Base-by-base conservation (phyloP, 2,329 filamentous ascomycete species). In the Teratosphaeria gauchensis region DNA sequence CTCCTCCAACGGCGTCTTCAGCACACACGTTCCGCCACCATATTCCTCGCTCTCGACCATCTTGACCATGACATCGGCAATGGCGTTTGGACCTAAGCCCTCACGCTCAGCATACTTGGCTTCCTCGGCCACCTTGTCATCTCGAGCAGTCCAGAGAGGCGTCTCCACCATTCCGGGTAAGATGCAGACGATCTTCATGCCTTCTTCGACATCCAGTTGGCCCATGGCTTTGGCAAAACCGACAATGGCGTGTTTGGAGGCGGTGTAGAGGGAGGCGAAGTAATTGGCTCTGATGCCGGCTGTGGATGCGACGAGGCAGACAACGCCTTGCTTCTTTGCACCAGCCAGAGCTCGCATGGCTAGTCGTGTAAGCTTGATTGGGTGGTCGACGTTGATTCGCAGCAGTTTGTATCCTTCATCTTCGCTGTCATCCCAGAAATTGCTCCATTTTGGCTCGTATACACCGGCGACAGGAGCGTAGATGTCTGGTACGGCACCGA, bases 361-460 rank as follows among this genome's bases (percentile, higher is more conserved):
- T 32, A 76, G 72, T 2, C 74, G 64, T 0, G 74, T 69, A n/a
- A 76, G 65, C 58, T 76, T 75, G 31, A 74, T 68, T 2, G 73
- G 72, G 59, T 76, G 74, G 53, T 68, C 68, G 19, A 70, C 59
- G 60, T 76, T 75, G 63, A 75, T 71, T 6, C 67, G 63, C 31
- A 75, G 56, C 3, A 62, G 51, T 16, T 62, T 61, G 62, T 74
- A 75, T 32, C 70, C 66, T 19, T 71, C 66, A 3, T 65, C 62
- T 59, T 75, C 73, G 3, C 65, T 65, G 63, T 76, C 73, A 51
- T 71, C 61, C 68, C 72, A 72, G 65, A 74, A 75, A 53, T 70
- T 72, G 14, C 55, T 59, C 60, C 64, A 64, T 62, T 70, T 66
- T 4, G 72, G 72, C 57, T 75, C 74, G 59, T 75, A 75, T n/a